Conservation (phyloP, 345 rosid species). For the Geranium brycei region DNA sequence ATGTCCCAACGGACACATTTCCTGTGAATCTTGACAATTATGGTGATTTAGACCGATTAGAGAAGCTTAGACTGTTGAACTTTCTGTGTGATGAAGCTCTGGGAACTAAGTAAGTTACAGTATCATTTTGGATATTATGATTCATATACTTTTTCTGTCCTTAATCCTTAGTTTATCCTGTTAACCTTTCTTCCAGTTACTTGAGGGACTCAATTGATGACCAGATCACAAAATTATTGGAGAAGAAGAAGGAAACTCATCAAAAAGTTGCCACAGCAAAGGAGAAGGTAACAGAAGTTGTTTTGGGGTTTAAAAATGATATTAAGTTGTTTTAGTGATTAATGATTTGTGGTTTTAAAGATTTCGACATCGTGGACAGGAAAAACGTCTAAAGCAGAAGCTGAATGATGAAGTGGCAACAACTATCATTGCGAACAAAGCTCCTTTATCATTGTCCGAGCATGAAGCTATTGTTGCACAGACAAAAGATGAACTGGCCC, state of each 20-base stretch:
- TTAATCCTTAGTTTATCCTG: neutral
- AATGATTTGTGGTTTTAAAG: neutral
- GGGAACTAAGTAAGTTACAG: constrained; percentile 18
- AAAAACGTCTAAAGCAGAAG: constrained; percentile 42
- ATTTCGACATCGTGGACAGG: constrained; percentile 25
- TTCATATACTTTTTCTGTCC: constrained; percentile 1
- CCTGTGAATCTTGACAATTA: constrained; percentile 13
- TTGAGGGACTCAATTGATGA: constrained; percentile 53
- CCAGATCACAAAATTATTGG: constrained; percentile 26
- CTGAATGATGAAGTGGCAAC: constrained; percentile 44
- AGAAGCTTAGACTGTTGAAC: constrained; percentile 32
- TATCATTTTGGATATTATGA: neutral
- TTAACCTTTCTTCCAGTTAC: constrained; percentile 17
- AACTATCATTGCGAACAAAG: constrained; percentile 32
- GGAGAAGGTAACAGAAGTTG: constrained; percentile 38
- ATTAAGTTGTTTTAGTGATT: neutral
- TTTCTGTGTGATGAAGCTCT: constrained; percentile 46
- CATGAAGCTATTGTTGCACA: constrained; percentile 29
- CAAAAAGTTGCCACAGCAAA: constrained; percentile 39
- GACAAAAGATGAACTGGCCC: constrained; percentile 38
- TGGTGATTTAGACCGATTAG: constrained; percentile 17
- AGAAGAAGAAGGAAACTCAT: constrained; percentile 37
- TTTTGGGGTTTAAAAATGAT: constrained; percentile 1
- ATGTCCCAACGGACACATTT: constrained; percentile 6
- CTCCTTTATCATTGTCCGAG: constrained; percentile 33